A percentile compares a stretch with the other conserved stretches of the same genome.
Evolutionary conservation across 192 early-diverging fungal genomes (phyloP).

Genomic region (Linnemannia hyalina): DNA sequence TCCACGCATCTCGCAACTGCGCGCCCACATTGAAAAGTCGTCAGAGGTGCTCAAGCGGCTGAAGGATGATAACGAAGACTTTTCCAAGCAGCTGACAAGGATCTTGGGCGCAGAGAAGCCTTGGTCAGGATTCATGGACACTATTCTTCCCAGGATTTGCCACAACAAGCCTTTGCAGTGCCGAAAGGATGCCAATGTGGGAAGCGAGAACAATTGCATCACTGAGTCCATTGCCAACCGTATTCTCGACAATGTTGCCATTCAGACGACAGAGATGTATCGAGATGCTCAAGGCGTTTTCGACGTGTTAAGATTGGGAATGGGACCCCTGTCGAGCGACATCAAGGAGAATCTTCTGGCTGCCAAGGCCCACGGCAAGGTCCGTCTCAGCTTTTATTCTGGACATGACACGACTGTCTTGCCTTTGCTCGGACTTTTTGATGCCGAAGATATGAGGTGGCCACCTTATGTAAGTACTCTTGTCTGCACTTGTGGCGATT

Average conservation of each 20-base stretch:
- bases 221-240: not conserved
- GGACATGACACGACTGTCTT: slow-evolving; percentile 48
- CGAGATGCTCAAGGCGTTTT: slow-evolving; percentile 22
- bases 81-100: slow-evolving; percentile 20
- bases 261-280: slow-evolving; percentile 31
- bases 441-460: slow-evolving; percentile 37
- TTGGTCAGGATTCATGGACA: slow-evolving; percentile 52
- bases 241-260: slow-evolving; percentile 28
- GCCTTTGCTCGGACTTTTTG: slow-evolving; percentile 40
- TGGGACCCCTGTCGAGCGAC: slow-evolving; percentile 37
- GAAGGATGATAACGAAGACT: slow-evolving; percentile 17
- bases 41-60: slow-evolving; percentile 33
- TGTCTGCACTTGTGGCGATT: not conserved
- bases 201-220: slow-evolving; percentile 14
- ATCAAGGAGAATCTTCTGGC: slow-evolving; percentile 38
- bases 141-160: slow-evolving; percentile 40
- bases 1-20: slow-evolving; percentile 31
- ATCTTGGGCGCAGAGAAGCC: slow-evolving; percentile 26
- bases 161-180: slow-evolving; percentile 39
- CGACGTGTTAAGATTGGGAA: slow-evolving; percentile 41
- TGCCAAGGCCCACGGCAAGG: slow-evolving; percentile 19
- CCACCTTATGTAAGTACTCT: slow-evolving; percentile 44
- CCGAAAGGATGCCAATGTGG: not conserved
- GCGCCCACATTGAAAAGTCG: slow-evolving; percentile 4
- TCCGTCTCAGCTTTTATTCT: slow-evolving; percentile 32